Conservation (phyloP, 2,329 filamentous ascomycete genomes). For the Colletotrichum spinosum region DNA sequence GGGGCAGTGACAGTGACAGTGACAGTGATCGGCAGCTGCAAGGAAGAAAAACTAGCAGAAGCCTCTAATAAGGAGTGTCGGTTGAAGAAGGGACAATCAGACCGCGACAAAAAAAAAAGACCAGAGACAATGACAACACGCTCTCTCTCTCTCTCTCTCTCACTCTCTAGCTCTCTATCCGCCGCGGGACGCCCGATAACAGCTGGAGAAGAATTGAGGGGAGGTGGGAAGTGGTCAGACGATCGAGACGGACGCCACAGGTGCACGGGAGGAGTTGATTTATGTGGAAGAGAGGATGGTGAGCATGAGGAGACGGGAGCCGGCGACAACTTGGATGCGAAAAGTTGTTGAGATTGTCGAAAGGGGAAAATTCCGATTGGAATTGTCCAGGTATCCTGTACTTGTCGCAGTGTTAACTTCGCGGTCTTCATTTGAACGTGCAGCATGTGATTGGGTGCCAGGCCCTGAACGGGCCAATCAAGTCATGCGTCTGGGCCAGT, state of each 20-base stretch:
- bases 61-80: conserved; percentile 51
- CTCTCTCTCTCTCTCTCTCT: conserved; percentile 34
- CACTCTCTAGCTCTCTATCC: conserved; percentile 24
- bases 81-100: conserved; percentile 49
- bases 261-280: conserved; percentile 26
- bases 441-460: conserved; percentile 37
- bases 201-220: conserved; percentile 20
- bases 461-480: conserved; percentile 23
- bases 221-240: conserved; percentile 34
- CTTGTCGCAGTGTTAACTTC: conserved; percentile 24
- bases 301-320: conserved; percentile 22
- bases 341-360: conserved; percentile 40
- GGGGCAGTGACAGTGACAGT: conserved; percentile 9
- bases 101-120: conserved; percentile 42
- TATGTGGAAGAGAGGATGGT: conserved; percentile 32
- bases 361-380: conserved; percentile 40
- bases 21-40: conserved; percentile 18
- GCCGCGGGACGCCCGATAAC: conserved; percentile 26
- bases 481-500: conserved; percentile 21
- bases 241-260: conserved; percentile 27
- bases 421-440: conserved; percentile 36
- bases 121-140: conserved; percentile 42
- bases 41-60: conserved; percentile 36
- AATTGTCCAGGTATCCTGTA: conserved; percentile 36
- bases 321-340: conserved; percentile 30